phyloP scores from a whole-genome alignment of 805 yeast genomes.

The Starmerella asiatica region DNA sequence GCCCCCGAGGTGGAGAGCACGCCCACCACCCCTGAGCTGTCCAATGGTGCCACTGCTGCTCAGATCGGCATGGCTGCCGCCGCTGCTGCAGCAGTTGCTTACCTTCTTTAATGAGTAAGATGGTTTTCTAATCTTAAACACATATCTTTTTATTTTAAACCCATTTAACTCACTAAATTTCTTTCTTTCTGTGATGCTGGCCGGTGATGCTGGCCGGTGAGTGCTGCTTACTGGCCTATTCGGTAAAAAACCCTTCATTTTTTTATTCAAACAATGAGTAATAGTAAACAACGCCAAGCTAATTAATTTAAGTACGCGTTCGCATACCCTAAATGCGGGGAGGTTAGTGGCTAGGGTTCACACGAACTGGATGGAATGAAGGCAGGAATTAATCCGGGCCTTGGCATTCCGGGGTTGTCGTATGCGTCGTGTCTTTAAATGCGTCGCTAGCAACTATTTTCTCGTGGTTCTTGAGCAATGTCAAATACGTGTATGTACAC shows the following conservation, averaged over 20 bases:
- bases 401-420: too few relatives aligned
- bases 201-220: neutral
- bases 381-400: too few relatives aligned
- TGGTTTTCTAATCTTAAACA: neutral
- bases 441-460: too few relatives aligned
- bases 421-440: too few relatives aligned
- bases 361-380: too few relatives aligned
- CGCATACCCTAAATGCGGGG: too few relatives aligned
- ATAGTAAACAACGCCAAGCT: too few relatives aligned
- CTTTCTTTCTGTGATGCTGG: neutral
- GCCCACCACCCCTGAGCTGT: slow-evolving; percentile 10
- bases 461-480: too few relatives aligned
- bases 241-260: neutral
- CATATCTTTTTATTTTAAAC: neutral
- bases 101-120: slow-evolving; percentile 9
- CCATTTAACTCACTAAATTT: neutral
- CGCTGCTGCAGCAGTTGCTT: slow-evolving; percentile 17
- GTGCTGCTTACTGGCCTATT: neutral
- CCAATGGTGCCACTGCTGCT: slow-evolving; percentile 17
- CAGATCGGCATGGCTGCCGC: slow-evolving; percentile 11
- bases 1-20: slow-evolving; percentile 15
- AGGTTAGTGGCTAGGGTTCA: too few relatives aligned
- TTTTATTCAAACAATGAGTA: neutral
- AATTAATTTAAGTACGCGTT: too few relatives aligned
- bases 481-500: too few relatives aligned